Conservation (phyloP, 2,329 filamentous ascomycete genomes). For the Alternaria burnsii region DNA sequence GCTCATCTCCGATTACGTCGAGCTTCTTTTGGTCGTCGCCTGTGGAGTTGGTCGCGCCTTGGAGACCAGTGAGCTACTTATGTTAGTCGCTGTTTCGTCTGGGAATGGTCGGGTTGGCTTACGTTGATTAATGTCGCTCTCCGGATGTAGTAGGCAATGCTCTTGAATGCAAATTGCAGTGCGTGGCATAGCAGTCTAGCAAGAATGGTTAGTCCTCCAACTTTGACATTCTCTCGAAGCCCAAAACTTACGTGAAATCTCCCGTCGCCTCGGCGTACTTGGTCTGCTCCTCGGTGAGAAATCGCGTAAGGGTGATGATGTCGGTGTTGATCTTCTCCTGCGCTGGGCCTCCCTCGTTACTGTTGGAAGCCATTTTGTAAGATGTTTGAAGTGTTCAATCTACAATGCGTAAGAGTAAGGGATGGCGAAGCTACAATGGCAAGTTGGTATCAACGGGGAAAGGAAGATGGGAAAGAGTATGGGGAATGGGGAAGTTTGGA, state of each 20-base stretch:
- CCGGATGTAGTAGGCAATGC: conserved; percentile 98
- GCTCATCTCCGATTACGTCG: conserved; percentile 97
- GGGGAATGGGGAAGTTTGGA: conserved; percentile 14
- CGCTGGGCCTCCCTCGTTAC: conserved; percentile 60
- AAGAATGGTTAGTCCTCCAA: background rate
- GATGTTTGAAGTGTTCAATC: background rate
- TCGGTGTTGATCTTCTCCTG: conserved; percentile 90
- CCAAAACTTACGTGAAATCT: conserved; percentile 86
- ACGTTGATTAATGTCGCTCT: conserved; percentile 90
- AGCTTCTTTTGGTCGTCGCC: conserved; percentile 99
- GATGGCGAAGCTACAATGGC: background rate
- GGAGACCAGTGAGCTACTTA: conserved; percentile 80
- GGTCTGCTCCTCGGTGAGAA: conserved; percentile 93
- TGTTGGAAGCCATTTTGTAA: conserved; percentile 52
- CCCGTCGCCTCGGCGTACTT: conserved; percentile 95
- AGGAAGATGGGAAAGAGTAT: conserved; percentile 9
- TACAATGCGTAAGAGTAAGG: background rate
- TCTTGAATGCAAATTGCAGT: conserved; percentile 99
- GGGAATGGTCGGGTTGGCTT: conserved; percentile 17
- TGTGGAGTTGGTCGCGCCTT: conserved; percentile 92
- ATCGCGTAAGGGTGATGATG: conserved; percentile 93
- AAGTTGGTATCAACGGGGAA: conserved; percentile 3
- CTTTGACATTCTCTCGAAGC: background rate
- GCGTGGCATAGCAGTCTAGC: conserved; percentile 91
- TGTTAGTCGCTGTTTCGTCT: conserved; percentile 21